Conservation (phyloP, 1,139 yeast species). For the Kazachstania sp. region DNA sequence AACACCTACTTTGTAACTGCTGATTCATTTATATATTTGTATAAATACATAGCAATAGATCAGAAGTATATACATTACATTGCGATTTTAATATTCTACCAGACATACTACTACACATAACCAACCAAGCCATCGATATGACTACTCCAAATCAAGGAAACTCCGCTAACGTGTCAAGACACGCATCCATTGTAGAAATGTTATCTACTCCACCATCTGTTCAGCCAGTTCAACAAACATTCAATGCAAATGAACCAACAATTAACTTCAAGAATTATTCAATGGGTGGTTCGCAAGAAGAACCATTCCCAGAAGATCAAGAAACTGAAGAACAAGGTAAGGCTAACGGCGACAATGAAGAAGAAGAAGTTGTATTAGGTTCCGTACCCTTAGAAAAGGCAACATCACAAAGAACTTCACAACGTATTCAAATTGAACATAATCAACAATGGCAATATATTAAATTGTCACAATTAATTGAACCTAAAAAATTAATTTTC, state of each 20-base stretch:
- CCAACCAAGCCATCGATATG: too few relatives aligned
- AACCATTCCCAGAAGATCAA: neutral
- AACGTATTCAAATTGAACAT: neutral
- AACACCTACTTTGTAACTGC: too few relatives aligned
- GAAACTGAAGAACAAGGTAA: neutral
- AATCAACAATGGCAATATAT: constrained; percentile 61
- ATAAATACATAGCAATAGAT: too few relatives aligned
- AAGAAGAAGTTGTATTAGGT: neutral
- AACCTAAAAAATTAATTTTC: constrained; percentile 64
- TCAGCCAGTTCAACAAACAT: constrained; percentile 10
- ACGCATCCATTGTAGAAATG: constrained; percentile 70
- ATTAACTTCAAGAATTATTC: constrained; percentile 1
- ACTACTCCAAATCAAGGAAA: constrained; percentile 2
- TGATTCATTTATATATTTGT: too few relatives aligned
- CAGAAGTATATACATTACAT: too few relatives aligned
- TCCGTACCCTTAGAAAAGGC: constrained; percentile 15
- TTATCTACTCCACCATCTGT: constrained; percentile 70
- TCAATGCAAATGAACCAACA: neutral
- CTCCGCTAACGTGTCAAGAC: constrained; percentile 32
- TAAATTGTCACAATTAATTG: constrained; percentile 63
- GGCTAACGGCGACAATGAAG: neutral
- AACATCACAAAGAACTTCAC: constrained; percentile 12
- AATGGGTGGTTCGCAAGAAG: constrained; percentile 1
- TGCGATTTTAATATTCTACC: too few relatives aligned
- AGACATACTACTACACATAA: too few relatives aligned